Percentiles rank a stretch among this genome's conserved stretches.
phyloP scores from a whole-genome alignment of 495 filamentous ascomycete species.

The Aspergillus panamensis region DNA sequence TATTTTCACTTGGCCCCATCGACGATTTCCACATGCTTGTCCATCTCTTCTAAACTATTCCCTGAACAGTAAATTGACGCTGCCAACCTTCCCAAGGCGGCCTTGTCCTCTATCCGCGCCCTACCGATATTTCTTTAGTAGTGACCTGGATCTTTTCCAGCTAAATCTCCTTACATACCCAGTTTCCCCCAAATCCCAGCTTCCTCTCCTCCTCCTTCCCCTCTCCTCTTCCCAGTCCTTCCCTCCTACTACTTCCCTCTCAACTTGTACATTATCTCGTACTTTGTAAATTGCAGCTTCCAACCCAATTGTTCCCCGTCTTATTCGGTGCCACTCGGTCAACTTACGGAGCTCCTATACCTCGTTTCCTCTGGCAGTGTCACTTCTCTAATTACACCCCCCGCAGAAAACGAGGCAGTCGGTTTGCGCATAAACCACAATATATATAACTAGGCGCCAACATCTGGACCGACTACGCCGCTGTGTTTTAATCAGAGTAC shows the following conservation, averaged over 20 bases:
- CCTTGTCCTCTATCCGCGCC: slow-evolving; percentile 13
- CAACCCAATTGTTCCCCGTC: neutral
- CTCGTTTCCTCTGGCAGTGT: neutral
- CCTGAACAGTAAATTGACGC: slow-evolving; percentile 9
- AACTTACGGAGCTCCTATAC: neutral
- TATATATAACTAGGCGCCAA: neutral
- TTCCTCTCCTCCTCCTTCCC: slow-evolving; percentile 4
- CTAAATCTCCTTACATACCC: neutral
- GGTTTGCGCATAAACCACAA: neutral
- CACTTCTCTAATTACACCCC: neutral
- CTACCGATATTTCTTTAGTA: slow-evolving; percentile 11
- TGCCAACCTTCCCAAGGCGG: slow-evolving; percentile 6
- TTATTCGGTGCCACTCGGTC: neutral
- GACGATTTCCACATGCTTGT: neutral
- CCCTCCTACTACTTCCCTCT: neutral
- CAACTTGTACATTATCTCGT: neutral
- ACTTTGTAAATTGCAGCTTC: neutral
- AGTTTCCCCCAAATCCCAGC: neutral
- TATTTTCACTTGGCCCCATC: slow-evolving; percentile 7
- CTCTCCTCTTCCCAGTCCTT: slow-evolving; percentile 6
- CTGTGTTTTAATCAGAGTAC: neutral
- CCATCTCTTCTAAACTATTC: slow-evolving; percentile 4
- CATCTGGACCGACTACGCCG: neutral
- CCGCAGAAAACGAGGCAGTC: neutral
- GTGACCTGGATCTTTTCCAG: neutral